These are phyloP conservation scores for Patellifolia procumbens DNA, from an alignment of 179 eudicot genomes.

Conservation along the genomic window DNA sequence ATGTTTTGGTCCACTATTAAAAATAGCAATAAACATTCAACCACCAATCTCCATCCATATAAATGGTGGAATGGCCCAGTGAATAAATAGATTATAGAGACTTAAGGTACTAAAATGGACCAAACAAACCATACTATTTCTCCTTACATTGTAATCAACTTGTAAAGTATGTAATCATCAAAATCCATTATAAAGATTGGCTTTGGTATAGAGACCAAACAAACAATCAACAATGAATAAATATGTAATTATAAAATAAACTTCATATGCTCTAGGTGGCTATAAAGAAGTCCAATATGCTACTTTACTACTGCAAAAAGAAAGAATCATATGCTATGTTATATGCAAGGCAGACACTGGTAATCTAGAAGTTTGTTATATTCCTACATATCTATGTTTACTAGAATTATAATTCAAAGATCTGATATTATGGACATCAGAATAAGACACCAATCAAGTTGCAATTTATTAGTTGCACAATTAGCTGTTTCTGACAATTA, in stretches of 20 bases:
- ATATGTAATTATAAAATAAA: constrained; percentile 12
- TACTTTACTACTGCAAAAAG: constrained; percentile 18
- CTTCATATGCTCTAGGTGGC: constrained; percentile 3
- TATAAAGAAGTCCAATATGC: constrained; percentile 13
- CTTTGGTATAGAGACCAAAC: constrained; percentile 13
- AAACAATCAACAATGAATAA: not conserved
- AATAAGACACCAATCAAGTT: constrained; percentile 15
- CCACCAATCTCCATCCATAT: not conserved
- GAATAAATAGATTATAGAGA: not conserved
- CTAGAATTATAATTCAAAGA: constrained; percentile 5
- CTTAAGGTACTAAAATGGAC: not conserved
- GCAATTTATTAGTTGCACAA: not conserved
- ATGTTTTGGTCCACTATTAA: constrained; percentile 2
- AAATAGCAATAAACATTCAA: not conserved
- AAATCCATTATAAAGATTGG: not conserved
- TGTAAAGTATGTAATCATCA: not conserved
- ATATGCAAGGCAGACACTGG: constrained; percentile 1
- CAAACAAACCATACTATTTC: not conserved
- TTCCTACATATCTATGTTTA: constrained; percentile 7
- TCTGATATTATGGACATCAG: not conserved
- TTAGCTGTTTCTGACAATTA: not conserved
- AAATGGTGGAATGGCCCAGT: not conserved
- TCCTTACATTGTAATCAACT: not conserved
- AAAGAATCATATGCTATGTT: constrained; percentile 25
- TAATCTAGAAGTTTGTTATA: not conserved